These are phyloP conservation scores for Aphanocladium album DNA, from an alignment of 2,329 filamentous ascomycete species.

Conservation along the genomic window DNA sequence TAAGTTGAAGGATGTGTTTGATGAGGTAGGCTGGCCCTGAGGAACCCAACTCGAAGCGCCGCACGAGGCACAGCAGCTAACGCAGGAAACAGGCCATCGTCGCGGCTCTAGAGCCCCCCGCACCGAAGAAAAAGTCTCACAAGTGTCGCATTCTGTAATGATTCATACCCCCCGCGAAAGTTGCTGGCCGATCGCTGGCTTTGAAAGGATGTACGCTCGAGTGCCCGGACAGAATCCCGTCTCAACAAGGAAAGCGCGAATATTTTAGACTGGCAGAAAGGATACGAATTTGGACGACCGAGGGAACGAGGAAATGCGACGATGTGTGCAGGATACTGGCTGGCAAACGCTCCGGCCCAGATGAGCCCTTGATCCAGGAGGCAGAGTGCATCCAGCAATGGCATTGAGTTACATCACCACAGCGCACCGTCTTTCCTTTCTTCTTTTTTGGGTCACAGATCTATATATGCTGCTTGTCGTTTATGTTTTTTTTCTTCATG, in stretches of 20 bases:
- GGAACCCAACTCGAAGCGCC: not conserved
- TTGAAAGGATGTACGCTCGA: not conserved
- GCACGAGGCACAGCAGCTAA: not conserved
- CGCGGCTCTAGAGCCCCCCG: conserved; percentile 83
- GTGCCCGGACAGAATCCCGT: not conserved
- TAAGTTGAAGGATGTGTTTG: conserved; percentile 98
- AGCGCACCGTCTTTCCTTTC: not conserved
- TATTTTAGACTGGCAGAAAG: not conserved
- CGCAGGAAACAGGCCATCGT: conserved; percentile 72
- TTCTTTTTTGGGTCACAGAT: conserved; percentile 7
- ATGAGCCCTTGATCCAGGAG: too few relatives aligned
- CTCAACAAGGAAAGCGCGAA: not conserved
- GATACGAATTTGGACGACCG: not conserved
- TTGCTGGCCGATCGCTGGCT: conserved; percentile 2
- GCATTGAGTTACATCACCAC: not conserved
- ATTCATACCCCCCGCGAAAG: conserved; percentile 10
- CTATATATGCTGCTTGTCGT: not conserved
- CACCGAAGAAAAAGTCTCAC: conserved; percentile 69
- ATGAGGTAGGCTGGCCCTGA: conserved; percentile 68
- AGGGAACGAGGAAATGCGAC: not conserved
- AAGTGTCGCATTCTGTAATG: conserved; percentile 65
- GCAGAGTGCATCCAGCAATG: too few relatives aligned
- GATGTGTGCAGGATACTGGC: not conserved
- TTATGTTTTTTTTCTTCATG: conserved; percentile 19
- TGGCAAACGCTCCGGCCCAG: not conserved